A percentile compares a stretch with the other conserved stretches of the same genome.
Conservation (phyloP, 2,329 filamentous ascomycete species). For the Verticillium isaacii region DNA sequence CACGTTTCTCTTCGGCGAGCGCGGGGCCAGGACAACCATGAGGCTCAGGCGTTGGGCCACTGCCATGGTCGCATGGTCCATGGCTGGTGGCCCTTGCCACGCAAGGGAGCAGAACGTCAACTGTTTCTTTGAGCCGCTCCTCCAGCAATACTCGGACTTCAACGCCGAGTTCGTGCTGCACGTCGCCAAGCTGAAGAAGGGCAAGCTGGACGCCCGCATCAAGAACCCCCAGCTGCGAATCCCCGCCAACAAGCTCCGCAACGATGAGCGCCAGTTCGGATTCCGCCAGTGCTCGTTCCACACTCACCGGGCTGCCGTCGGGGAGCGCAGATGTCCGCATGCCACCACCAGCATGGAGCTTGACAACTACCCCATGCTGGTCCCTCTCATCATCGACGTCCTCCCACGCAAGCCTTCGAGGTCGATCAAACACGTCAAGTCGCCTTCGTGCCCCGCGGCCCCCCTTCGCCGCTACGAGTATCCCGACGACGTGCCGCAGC, state of each 20-base stretch:
- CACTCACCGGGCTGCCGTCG: slow-evolving; percentile 49
- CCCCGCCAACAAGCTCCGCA: slow-evolving; percentile 49
- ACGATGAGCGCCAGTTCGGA: slow-evolving; percentile 54
- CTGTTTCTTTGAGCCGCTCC: slow-evolving; percentile 34
- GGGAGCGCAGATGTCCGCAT: slow-evolving; percentile 50
- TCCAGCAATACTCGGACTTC: slow-evolving; percentile 41
- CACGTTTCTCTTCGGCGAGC: slow-evolving; percentile 48
- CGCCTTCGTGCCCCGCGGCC: slow-evolving; percentile 1
- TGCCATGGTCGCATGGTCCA: slow-evolving; percentile 55
- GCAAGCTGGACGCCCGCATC: slow-evolving; percentile 45
- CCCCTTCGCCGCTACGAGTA: background rate
- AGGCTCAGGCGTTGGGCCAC: slow-evolving; percentile 55
- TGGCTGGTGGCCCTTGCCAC: slow-evolving; percentile 27
- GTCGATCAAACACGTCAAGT: slow-evolving; percentile 1
- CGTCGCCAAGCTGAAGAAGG: slow-evolving; percentile 45
- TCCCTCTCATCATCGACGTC: slow-evolving; percentile 12
- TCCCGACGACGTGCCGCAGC: background rate
- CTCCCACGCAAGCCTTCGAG: background rate
- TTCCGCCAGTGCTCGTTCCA: slow-evolving; percentile 59
- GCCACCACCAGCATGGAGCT: slow-evolving; percentile 9
- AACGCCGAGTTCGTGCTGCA: slow-evolving; percentile 46
- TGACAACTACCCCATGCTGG: slow-evolving; percentile 14
- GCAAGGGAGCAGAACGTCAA: slow-evolving; percentile 22
- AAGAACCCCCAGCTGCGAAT: slow-evolving; percentile 59
- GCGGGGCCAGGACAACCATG: slow-evolving; percentile 42